Base-by-base conservation (phyloP, 1,284 basidiomycete genomes). In the Hemileia vastatrix region DNA sequence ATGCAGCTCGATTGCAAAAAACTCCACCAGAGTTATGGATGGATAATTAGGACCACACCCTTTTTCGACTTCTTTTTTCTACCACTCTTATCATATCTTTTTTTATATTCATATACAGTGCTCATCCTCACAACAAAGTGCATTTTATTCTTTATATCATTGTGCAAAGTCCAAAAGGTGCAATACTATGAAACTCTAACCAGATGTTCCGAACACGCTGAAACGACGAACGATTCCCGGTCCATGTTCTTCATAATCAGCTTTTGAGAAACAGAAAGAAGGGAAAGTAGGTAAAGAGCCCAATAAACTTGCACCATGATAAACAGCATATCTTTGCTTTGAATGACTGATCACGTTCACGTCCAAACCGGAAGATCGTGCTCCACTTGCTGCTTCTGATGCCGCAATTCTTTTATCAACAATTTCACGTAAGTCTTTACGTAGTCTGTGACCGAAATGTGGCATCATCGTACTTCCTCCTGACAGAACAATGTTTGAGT, bases 221-320 rank as follows among this genome's bases (percentile, higher is more conserved):
- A 93, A 94, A 70, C 90, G 81, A 72, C 91, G 83, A 79, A 90
- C 92, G 70, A 97, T 93, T 73, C 88, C 90, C 4, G 93, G 93
- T 15, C 93, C 93, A 69, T 93, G 84, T 78, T 97, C 93, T 74
- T 97, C 91, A 76, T 96, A 96, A 72, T 96, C 91, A n/a, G 88
- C 89, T 77, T 95, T 93, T 67, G 89, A 92, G 80, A 96, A 92
- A 78, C 91, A 95, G 63, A 86, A 94, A n/a, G 86, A 86, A 79
- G 95, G 94, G 77, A 97, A 98, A 75, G 96, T 92, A 68, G 93
- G 92, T 84, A 93, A n/a, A n/a, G n/a, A n/a, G n/a, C n/a, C n/a
- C n/a, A n/a, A n/a, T n/a, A n/a, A n/a, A n/a, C n/a, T n/a, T n/a
- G n/a, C n/a, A n/a, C n/a, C n/a, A n/a, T n/a, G n/a, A n/a, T n/a